Percentiles rank a stretch among this genome's conserved stretches.
These are phyloP conservation scores for Salvia hispanica DNA, from an alignment of 257 asterid genomes.

Conservation along the genomic window DNA sequence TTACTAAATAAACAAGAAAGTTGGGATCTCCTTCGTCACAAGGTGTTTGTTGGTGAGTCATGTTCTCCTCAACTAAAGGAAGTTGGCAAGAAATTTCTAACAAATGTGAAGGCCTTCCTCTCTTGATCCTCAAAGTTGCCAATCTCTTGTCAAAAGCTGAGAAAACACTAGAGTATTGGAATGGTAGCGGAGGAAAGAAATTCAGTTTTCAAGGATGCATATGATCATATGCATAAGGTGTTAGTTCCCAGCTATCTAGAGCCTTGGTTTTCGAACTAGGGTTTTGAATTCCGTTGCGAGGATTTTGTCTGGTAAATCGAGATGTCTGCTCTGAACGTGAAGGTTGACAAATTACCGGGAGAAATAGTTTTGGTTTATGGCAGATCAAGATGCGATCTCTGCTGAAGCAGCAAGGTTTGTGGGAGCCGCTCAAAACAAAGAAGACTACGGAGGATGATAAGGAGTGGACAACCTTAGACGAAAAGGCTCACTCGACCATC, in stretches of 20 bases:
- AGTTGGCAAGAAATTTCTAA: conserved; percentile 1
- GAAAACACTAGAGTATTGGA: conserved; percentile 5
- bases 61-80: conserved; percentile 1
- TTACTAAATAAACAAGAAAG: not conserved
- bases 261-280: no score
- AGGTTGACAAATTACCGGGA: no score
- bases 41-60: not conserved
- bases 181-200: not conserved
- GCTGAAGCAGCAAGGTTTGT: no score
- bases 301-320: no score
- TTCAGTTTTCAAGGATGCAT: conserved; percentile 1
- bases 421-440: no score
- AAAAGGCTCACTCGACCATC: no score
- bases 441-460: no score
- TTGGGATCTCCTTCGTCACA: conserved; percentile 6
- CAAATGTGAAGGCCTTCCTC: conserved; percentile 23
- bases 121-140: not conserved
- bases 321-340: no score
- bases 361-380: no score
- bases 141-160: not conserved
- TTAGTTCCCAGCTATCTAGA: conserved; percentile 3
- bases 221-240: conserved; percentile 4
- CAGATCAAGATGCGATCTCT: no score
- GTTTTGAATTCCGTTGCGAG: no score
- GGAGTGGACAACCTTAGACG: no score